phyloP scores from a whole-genome alignment of 1,284 basidiomycete species.

The Sporisorium graminicola region DNA sequence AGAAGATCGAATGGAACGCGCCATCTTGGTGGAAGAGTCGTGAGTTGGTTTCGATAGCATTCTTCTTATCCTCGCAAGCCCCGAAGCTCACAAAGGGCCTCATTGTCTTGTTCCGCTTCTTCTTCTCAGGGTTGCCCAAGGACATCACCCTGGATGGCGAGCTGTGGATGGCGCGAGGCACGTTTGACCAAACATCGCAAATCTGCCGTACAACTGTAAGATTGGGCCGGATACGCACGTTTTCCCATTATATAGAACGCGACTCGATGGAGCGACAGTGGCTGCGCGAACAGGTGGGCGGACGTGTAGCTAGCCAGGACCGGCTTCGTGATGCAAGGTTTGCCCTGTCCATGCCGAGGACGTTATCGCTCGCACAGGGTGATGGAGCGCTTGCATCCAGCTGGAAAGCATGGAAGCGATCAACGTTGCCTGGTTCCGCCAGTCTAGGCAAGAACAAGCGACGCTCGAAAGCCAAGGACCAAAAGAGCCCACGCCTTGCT shows the following conservation, averaged over 20 bases:
- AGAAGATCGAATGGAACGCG: conserved; percentile 76
- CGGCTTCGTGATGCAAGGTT: conserved; percentile 21
- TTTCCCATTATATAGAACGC: conserved; percentile 36
- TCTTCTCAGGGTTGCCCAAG: conserved; percentile 74
- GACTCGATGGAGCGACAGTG: conserved; percentile 49
- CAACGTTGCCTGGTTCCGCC: neutral
- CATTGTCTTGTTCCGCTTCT: neutral
- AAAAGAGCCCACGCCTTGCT: conserved; percentile 1
- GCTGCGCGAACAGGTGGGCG: conserved; percentile 46
- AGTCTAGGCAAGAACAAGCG: neutral
- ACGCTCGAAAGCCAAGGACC: neutral
- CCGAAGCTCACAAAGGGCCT: neutral
- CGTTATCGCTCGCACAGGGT: neutral
- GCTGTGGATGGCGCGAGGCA: conserved; percentile 62
- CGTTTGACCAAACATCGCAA: conserved; percentile 54
- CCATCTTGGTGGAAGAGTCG: conserved; percentile 77
- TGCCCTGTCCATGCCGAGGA: neutral
- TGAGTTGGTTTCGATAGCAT: conserved; percentile 64
- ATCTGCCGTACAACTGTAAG: conserved; percentile 56
- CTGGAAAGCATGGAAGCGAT: conserved; percentile 31
- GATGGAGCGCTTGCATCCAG: neutral
- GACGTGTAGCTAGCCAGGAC: conserved; percentile 71
- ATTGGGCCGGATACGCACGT: conserved; percentile 37
- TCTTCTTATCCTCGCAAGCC: neutral
- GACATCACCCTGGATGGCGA: conserved; percentile 77